phyloP scores from a whole-genome alignment of 192 early-diverging fungal genomes.

The Borealophlyctis nickersoniae region DNA sequence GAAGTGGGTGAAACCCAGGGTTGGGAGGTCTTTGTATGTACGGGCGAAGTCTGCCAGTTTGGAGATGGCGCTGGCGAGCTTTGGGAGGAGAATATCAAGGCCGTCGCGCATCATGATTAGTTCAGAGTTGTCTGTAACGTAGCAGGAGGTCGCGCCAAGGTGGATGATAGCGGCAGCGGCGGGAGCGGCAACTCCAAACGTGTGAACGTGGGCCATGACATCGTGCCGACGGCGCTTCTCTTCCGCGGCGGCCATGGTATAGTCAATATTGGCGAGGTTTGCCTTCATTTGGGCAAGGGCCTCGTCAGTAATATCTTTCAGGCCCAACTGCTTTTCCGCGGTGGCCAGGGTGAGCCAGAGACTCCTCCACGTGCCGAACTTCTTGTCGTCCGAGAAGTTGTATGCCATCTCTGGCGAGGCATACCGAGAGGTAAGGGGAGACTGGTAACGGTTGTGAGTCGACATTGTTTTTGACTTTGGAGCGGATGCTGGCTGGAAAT shows the following conservation, averaged over 20 bases:
- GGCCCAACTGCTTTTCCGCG: slow-evolving; percentile 88
- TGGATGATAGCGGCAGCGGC: slow-evolving; percentile 94
- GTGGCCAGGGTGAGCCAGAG: slow-evolving; percentile 93
- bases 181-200: slow-evolving; percentile 76
- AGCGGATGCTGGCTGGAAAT: too few relatives aligned
- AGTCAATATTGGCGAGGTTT: slow-evolving; percentile 88
- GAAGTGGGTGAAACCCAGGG: slow-evolving; percentile 98
- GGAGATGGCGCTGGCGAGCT: slow-evolving; percentile 81
- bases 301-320: slow-evolving; percentile 81
- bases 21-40: slow-evolving; percentile 79
- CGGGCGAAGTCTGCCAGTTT: slow-evolving; percentile 76
- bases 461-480: slow-evolving; percentile 2
- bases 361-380: slow-evolving; percentile 91
- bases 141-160: slow-evolving; percentile 96
- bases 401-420: slow-evolving; percentile 94
- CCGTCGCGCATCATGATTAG: slow-evolving; percentile 95
- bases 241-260: slow-evolving; percentile 79
- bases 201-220: slow-evolving; percentile 99
- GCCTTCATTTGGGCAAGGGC: slow-evolving; percentile 86
- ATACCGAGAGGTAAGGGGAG: slow-evolving; percentile 95
- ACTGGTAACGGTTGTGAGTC: slow-evolving; percentile 82
- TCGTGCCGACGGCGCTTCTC: slow-evolving; percentile 94
- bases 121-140: slow-evolving; percentile 99
- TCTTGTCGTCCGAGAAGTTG: slow-evolving; percentile 92
- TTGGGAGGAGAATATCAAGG: slow-evolving; percentile 85